Base-by-base conservation (phyloP, 352 stramenopile species). In the Pythium phragmiticola region DNA sequence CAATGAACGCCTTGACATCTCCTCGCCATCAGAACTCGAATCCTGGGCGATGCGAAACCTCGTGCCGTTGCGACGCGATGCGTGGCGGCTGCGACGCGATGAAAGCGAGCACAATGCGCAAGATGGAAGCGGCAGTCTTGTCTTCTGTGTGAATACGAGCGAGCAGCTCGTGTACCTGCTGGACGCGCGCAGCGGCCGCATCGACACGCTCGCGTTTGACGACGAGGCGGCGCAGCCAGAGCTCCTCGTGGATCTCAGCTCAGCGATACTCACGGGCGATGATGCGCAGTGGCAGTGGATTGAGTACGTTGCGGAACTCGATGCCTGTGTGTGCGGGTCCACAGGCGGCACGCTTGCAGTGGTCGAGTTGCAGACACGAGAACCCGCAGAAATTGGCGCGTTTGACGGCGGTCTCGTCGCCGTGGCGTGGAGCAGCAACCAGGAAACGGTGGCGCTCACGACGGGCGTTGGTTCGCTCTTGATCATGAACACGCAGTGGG, bases 401-500 rank as follows among this genome's bases (percentile, higher is more conserved):
- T 72, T 94, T 56, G 80, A 87, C 56, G 76, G 68, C n/a, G 85
- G 83, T 34, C 71, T 94, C 34, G 66, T 78, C 33, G 77, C 68
- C 21, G 57, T 94, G 37, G 76, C 78, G 0, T 94, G 82, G 82
- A 92, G 76, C 57, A 74, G 59, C 53, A 87, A 84, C 52, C 81
- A 94, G 58, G 85, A 90, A 51, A 81, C 78, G 62, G 47, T 94
- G 51, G 80, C 83, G 8, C 52, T 94, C 19, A 72, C 73, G 30
- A 92, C 85, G 1, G 82, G 82, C 28, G 73, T 76, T 13, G 80
- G 82, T 1, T 66, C 78, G 9, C 55, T 94, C n/a, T 26, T 94
- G 41, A 66, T 89, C 16, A 89, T 94, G 80, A 92, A 78, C 63
- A 79, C 84, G 21, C 75, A 85, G 45, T 94, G 85, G 85, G 78